Evolutionary conservation across 495 filamentous ascomycete genomes (phyloP).

Genomic region (Hyaloscypha bicolor): DNA sequence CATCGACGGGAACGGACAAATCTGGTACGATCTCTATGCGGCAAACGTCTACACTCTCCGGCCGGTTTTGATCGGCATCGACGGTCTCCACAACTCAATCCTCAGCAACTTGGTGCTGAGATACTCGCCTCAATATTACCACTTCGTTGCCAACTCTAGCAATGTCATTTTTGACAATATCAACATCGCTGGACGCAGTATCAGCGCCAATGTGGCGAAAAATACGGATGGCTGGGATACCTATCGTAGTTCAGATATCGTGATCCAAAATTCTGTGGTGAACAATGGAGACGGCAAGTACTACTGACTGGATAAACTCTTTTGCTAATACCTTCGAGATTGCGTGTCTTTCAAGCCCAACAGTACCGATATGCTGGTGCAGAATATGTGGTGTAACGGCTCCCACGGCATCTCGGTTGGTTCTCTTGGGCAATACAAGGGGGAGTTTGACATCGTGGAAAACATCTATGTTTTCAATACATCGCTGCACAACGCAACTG

Average conservation of each 20-base stretch:
- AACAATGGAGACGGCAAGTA: constrained; percentile 65
- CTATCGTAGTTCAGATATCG: constrained; percentile 62
- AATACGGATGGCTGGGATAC: constrained; percentile 75
- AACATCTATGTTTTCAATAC: constrained; percentile 68
- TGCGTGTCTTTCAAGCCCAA: constrained; percentile 83
- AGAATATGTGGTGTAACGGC: constrained; percentile 70
- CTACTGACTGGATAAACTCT: not conserved
- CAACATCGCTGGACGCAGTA: constrained; percentile 59
- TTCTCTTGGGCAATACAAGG: constrained; percentile 66
- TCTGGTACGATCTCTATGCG: constrained; percentile 68
- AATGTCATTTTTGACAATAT: constrained; percentile 69
- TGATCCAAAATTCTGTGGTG: constrained; percentile 69
- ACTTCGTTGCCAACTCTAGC: constrained; percentile 67
- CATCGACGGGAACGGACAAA: constrained; percentile 67
- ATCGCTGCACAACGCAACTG: constrained; percentile 63
- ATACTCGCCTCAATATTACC: constrained; percentile 68
- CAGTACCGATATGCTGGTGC: constrained; percentile 71
- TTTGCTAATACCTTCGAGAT: constrained; percentile 38
- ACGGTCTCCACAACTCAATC: constrained; percentile 61
- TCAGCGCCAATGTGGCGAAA: constrained; percentile 57
- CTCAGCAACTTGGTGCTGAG: constrained; percentile 63
- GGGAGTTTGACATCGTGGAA: constrained; percentile 65
- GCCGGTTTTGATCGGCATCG: constrained; percentile 63
- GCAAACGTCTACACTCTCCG: constrained; percentile 56
- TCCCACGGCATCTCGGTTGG: constrained; percentile 76